Evolutionary conservation across 208 protist genomes (phyloP), one percentile per base, ranked within the genome.

Genomic region (Crithidia thermophila): DNA sequence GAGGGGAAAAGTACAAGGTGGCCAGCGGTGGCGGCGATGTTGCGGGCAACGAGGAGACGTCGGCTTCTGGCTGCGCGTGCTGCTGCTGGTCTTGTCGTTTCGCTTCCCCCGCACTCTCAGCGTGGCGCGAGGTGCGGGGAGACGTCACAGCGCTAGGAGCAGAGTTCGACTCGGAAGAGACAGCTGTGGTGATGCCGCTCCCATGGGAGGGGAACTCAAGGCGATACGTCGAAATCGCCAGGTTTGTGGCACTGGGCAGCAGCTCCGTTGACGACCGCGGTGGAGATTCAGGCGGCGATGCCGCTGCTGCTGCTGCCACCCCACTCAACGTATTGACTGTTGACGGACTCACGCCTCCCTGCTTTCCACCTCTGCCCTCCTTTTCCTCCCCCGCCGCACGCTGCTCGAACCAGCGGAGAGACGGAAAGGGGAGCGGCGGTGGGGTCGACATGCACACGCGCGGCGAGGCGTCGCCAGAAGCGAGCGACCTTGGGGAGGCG

Each of bases 1-100:
- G n/a, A 2, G 68, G 47, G 28, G 60, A 52, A 37, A 75, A 75
- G 14, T 34, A 51, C 18, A 9, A n/a, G 8, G n/a, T 42, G 40
- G 36, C 1, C 8, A 37, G 30, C 42, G 42, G n/a, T 6, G 28
- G 31, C 42, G 36, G 39, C 13, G 16, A 46, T 8, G 50, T 6
- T 10, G 52, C 7, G 40, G 36, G 34, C 7, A 9, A 20, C 23
- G 40, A 5, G 30, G 62, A 49, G 62, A 37, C 33, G 30, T 30
- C 31, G 20, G n/a, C n/a, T 43, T 37, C 18, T 13, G 21, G 36
- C 0, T 18, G 5, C 4, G 13, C n/a, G 18, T 36, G 50, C 6
- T 4, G 1, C 30, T 16, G 11, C 3, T 3, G 23, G n/a, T n/a
- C n/a, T n/a, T n/a, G n/a, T n/a, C 39, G n/a, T 23, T 18, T 21